Evolutionary conservation across 768 basidiomycete genomes (phyloP).

Genomic region (Podaxis sp.): DNA sequence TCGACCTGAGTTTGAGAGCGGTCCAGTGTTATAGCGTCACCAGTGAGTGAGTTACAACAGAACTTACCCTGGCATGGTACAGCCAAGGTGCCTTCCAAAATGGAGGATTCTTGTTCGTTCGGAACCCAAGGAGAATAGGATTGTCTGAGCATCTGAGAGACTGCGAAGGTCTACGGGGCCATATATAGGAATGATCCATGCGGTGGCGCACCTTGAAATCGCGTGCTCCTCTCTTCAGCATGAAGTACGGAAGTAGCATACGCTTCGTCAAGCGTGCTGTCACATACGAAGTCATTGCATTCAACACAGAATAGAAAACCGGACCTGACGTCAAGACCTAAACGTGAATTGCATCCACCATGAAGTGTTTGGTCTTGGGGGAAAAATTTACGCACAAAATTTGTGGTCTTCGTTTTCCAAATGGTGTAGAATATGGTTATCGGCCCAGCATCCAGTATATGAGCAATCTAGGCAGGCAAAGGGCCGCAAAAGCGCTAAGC

Average conservation of each 20-base stretch:
- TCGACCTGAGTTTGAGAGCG: slow-evolving; percentile 48
- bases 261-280: slow-evolving; percentile 48
- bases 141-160: slow-evolving; percentile 35
- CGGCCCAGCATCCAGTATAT: slow-evolving; percentile 69
- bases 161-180: slow-evolving; percentile 22
- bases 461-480: slow-evolving; percentile 75
- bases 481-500: slow-evolving; percentile 54
- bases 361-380: neutral
- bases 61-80: slow-evolving; percentile 75
- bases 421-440: slow-evolving; percentile 58
- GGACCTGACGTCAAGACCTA: slow-evolving; percentile 73
- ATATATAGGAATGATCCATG: neutral
- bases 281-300: slow-evolving; percentile 77
- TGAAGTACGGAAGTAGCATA: slow-evolving; percentile 44
- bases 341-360: slow-evolving; percentile 3
- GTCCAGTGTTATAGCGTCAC: neutral
- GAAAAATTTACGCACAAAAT: slow-evolving; percentile 55
- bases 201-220: slow-evolving; percentile 51
- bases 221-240: slow-evolving; percentile 60
- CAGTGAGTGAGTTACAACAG: neutral
- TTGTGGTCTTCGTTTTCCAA: slow-evolving; percentile 55
- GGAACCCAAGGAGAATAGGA: slow-evolving; percentile 41
- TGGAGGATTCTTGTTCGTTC: slow-evolving; percentile 34
- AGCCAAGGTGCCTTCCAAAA: slow-evolving; percentile 47
- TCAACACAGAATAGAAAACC: slow-evolving; percentile 74